Evolutionary conservation across 495 filamentous ascomycete species (phyloP).

Genomic region (Hyaloscypha variabilis): DNA sequence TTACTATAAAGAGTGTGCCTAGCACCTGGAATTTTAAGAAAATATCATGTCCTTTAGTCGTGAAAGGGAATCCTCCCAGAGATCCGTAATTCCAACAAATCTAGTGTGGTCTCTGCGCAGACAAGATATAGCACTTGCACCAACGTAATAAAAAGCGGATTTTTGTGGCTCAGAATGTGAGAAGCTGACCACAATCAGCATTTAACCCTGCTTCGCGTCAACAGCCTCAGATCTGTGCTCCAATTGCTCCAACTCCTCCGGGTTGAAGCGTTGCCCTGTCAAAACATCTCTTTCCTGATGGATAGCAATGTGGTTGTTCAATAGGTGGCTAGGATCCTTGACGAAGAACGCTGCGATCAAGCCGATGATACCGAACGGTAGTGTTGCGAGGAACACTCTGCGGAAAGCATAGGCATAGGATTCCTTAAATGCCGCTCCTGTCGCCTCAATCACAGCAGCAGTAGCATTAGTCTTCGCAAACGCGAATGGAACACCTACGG

Average conservation of each 20-base stretch:
- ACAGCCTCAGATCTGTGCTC: too few species aligned
- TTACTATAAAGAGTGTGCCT: not conserved
- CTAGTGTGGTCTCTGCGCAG: too few species aligned
- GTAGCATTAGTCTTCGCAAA: constrained; percentile 27
- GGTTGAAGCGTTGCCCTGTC: constrained; percentile 8
- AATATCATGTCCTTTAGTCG: not conserved
- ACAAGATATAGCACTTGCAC: too few species aligned
- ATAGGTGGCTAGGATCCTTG: constrained; percentile 33
- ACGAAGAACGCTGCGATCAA: constrained; percentile 33
- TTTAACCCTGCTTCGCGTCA: too few species aligned
- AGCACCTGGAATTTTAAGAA: not conserved
- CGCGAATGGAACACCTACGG: constrained; percentile 31
- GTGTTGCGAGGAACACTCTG: constrained; percentile 35
- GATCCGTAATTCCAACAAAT: not conserved
- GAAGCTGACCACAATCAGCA: too few species aligned
- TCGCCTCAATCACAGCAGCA: constrained; percentile 25
- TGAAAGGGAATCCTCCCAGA: not conserved
- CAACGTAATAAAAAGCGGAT: too few species aligned
- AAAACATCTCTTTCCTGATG: constrained; percentile 34
- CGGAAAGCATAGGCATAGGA: constrained; percentile 39
- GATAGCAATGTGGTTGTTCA: constrained; percentile 39
- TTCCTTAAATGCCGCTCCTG: constrained; percentile 22
- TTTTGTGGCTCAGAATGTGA: too few species aligned
- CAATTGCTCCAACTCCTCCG: too few species aligned
- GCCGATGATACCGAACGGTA: constrained; percentile 39